Evolutionary conservation across 345 rosid species (phyloP), one percentile per base, ranked within the genome.

Genomic region (Cardiospermum halicacabum): DNA sequence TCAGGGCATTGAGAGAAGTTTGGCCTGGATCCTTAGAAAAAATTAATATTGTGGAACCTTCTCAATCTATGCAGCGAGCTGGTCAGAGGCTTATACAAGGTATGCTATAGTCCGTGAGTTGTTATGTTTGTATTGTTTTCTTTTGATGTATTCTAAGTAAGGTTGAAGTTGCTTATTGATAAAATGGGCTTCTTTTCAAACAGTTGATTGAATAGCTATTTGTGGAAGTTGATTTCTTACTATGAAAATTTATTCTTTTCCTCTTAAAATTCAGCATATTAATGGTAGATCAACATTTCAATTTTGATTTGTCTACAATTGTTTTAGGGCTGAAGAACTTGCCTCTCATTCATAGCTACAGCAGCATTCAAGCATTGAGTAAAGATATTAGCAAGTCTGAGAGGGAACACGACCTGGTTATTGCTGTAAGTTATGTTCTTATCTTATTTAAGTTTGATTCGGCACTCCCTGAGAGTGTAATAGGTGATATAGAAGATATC

Each of bases 41-140:
- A 74, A 73, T 89, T 16, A 87, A 91, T 70, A 40, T 91, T 61
- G 89, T 94, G 66, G 99, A 94, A 78, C 97, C 99, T 36, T 94
- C 97, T 11, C 97, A 85, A 48, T 91, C 96, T 0, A 94, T 94
- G 99, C 96, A 89, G 80, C 89, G 93, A 43, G 96, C 97, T 8
- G 96, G 97, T 60, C 82, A 79, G 67, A 79, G 77, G 76, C 96
- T 91, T 64, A 76, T 85, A 42, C 92, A 89, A 60, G 89, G 96
- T 94, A n/a, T n/a, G n/a, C n/a, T n/a, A n/a, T n/a, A n/a, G n/a
- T n/a, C n/a, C 11, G 11, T 56, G 59, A 7, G 18, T 30, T 56
- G 25, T 56, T 4, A 47, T 7, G 30, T 13, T 60, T 2, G 12
- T 57, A 21, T 34, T 11, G 24, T 11, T 25, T 59, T 39, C n/a